phyloP scores from a whole-genome alignment of 805 yeast species.

The Cyberlindnera amylophila region DNA sequence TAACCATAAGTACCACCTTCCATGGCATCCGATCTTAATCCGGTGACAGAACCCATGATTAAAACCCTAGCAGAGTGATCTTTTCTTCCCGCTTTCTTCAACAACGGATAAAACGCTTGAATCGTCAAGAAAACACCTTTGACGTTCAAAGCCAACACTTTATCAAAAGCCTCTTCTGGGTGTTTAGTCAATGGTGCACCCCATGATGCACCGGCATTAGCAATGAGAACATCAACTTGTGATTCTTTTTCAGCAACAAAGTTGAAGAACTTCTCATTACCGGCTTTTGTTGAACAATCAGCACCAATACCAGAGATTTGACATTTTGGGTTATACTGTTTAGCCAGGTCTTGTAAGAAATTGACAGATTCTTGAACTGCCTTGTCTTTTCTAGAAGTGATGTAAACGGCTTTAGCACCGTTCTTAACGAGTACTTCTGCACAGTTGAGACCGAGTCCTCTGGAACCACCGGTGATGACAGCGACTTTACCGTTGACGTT shows the following conservation, averaged over 20 bases:
- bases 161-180: constrained; percentile 56
- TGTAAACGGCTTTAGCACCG: constrained; percentile 59
- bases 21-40: constrained; percentile 34
- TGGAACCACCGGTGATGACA: constrained; percentile 68
- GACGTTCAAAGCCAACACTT: constrained; percentile 60
- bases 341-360: constrained; percentile 29
- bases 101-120: constrained; percentile 56
- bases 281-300: constrained; percentile 49
- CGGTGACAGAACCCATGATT: constrained; percentile 66
- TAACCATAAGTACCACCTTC: constrained; percentile 58
- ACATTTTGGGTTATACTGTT: constrained; percentile 26
- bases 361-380: constrained; percentile 58
- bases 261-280: constrained; percentile 41
- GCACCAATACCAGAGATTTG: constrained; percentile 49
- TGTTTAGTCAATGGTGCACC: constrained; percentile 61
- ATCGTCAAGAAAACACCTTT: constrained; percentile 66
- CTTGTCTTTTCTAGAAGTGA: constrained; percentile 58
- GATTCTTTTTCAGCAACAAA: constrained; percentile 37
- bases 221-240: constrained; percentile 59
- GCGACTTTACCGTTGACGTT: constrained; percentile 59
- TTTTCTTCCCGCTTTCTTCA: constrained; percentile 46
- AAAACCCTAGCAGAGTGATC: constrained; percentile 63
- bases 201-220: constrained; percentile 82
- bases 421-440: constrained; percentile 59
- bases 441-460: constrained; percentile 69